These are phyloP conservation scores for Geoglossum glabrum DNA, from an alignment of 495 filamentous ascomycete species.

Conservation along the genomic window DNA sequence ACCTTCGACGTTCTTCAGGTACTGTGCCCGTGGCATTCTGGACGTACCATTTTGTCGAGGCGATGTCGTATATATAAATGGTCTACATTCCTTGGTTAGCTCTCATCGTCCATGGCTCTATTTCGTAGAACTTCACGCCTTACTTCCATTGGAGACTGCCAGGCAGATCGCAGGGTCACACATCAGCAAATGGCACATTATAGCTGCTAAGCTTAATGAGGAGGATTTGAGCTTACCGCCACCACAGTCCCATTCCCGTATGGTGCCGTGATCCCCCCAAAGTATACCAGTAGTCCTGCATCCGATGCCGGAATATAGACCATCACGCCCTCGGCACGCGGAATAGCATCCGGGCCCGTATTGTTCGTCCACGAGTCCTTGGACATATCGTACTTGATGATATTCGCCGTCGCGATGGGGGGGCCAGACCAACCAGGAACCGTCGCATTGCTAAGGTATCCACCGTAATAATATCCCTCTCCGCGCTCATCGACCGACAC, in stretches of 20 bases:
- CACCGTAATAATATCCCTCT: slow-evolving; percentile 26
- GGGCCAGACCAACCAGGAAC: slow-evolving; percentile 23
- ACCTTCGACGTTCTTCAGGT: slow-evolving; percentile 26
- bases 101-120: no score
- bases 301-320: slow-evolving; percentile 31
- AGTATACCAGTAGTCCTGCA: slow-evolving; percentile 29
- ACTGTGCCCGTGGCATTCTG: slow-evolving; percentile 28
- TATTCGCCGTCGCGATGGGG: slow-evolving; percentile 18
- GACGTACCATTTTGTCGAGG: slow-evolving; percentile 30
- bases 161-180: no score
- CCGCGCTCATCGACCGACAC: slow-evolving; percentile 17
- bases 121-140: no score
- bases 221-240: slow-evolving; percentile 5
- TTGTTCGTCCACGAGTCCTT: slow-evolving; percentile 21
- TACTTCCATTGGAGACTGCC: no score
- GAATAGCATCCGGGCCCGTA: slow-evolving; percentile 23
- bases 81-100: slow-evolving; percentile 13
- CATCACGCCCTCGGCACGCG: slow-evolving; percentile 26
- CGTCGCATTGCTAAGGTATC: slow-evolving; percentile 26
- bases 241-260: slow-evolving; percentile 14
- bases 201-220: no score
- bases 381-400: slow-evolving; percentile 28
- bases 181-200: no score
- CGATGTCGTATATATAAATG: slow-evolving; percentile 32
- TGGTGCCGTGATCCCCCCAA: slow-evolving; percentile 26